These are phyloP conservation scores for Arachis hypogaea DNA, from an alignment of 306 rosid species.

Conservation along the genomic window DNA sequence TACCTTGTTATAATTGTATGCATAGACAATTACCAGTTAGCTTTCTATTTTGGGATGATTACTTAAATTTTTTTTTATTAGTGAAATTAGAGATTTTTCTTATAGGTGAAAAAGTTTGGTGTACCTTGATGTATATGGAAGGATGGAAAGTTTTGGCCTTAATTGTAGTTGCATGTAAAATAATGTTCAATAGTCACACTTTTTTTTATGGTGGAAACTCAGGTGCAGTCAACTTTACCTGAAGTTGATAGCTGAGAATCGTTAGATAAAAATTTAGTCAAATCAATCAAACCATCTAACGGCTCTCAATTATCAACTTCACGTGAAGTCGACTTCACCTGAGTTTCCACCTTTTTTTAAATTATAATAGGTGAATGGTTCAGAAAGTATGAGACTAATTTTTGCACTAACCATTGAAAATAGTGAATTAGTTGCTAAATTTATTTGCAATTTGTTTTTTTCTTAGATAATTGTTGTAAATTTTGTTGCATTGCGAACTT, in stretches of 20 bases:
- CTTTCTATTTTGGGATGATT: not conserved
- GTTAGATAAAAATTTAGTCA: too few relatives aligned
- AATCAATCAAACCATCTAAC: too few relatives aligned
- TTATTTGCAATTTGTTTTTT: too few relatives aligned
- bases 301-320: too few relatives aligned
- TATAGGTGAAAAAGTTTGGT: not conserved
- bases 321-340: too few relatives aligned
- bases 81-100: not conserved
- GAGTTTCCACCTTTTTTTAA: too few relatives aligned
- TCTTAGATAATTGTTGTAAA: too few relatives aligned
- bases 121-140: not conserved
- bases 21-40: not conserved
- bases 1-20: not conserved
- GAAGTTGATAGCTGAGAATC: too few relatives aligned
- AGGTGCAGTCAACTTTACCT: too few relatives aligned
- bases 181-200: not conserved
- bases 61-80: not conserved
- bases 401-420: too few relatives aligned
- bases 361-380: not conserved
- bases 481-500: too few relatives aligned
- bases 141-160: not conserved
- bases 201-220: not conserved
- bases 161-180: not conserved
- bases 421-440: too few relatives aligned
- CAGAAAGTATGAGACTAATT: not conserved